These are phyloP conservation scores for Gymnopilus junonius DNA, from an alignment of 768 basidiomycete species.

Conservation along the genomic window DNA sequence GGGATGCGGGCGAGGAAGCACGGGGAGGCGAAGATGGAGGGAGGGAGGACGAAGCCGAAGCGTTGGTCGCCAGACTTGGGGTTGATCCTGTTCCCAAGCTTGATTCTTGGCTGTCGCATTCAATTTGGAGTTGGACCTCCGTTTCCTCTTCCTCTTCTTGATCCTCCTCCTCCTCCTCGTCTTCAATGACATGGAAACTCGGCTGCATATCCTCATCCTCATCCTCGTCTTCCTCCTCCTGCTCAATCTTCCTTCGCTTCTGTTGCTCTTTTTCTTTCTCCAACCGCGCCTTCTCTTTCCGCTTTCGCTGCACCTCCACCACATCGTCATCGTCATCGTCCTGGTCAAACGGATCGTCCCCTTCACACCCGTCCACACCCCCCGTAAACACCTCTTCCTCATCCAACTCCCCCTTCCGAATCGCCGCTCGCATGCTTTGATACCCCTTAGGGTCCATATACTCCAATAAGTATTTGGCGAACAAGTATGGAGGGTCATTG, in stretches of 20 bases:
- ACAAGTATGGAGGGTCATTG: conserved; percentile 35
- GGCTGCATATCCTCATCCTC: conserved; percentile 4
- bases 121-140: background rate
- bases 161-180: conserved; percentile 6
- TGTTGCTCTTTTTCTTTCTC: conserved; percentile 5
- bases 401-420: conserved; percentile 17
- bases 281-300: conserved; percentile 2
- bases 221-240: conserved; percentile 10
- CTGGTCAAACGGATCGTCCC: conserved; percentile 24
- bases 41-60: conserved; percentile 15
- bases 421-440: background rate
- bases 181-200: no score
- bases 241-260: conserved; percentile 1
- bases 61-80: conserved; percentile 21
- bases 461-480: conserved; percentile 32
- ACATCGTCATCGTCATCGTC: conserved; percentile 21
- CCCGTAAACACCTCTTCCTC: conserved; percentile 23
- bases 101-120: conserved; percentile 12
- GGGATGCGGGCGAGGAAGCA: conserved; percentile 10
- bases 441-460: conserved; percentile 26
- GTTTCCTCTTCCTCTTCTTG: conserved; percentile 15
- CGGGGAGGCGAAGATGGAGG: conserved; percentile 21
- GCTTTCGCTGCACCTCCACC: conserved; percentile 4
- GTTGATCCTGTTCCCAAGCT: conserved; percentile 18
- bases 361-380: conserved; percentile 3